Base-by-base conservation (phyloP, 2,329 filamentous ascomycete species). In the Zymoseptoria brevis region DNA sequence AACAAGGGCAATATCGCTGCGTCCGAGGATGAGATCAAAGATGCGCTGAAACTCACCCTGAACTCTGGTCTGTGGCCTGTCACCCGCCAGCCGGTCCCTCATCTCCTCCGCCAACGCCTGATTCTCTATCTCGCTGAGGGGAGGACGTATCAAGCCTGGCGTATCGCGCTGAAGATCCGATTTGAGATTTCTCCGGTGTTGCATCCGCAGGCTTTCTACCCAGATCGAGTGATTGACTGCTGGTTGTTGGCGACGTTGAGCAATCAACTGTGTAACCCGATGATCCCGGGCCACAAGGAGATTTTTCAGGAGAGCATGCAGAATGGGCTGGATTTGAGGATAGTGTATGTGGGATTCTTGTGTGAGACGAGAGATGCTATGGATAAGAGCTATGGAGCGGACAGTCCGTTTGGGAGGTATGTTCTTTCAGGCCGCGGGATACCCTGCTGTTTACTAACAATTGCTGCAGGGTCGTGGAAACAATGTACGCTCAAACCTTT, bases 31-130 rank as follows among this genome's bases (percentile, higher is more conserved):
- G 60, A 66, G 66, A 57, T 66, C 70, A 55, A 64, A 29, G 66
- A 68, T 56, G 65, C 66, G 2, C 54, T 69, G 4, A 65, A 62
- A 65, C 71, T 56, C 61, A 73, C 1, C 53, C 68, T 54, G 62
- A 74, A 61, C 71, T 74, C 8, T 65, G 67, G 69, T 0, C 60
- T 75, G 8, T 83, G 77, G 75, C 77, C 79, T 0, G 62, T 80
- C 8, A 75, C 78, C 29, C 76, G 77, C 16, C 83, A 86, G 61
- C 84, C 84, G 0, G 79, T 80, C 41, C 75, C 81, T 0, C 75
- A 79, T 13, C 65, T 85, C 1, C 76, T 83, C 8, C 77, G 83
- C 58, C 78, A 82, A 41, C 67, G 84, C 5, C 78, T 83, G 51
- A 72, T 80, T 4, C 73, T 75, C 8, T 71, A 81, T 2, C 72